Base-by-base conservation (phyloP, 106 monocot species). In the Acorus gramineus region DNA sequence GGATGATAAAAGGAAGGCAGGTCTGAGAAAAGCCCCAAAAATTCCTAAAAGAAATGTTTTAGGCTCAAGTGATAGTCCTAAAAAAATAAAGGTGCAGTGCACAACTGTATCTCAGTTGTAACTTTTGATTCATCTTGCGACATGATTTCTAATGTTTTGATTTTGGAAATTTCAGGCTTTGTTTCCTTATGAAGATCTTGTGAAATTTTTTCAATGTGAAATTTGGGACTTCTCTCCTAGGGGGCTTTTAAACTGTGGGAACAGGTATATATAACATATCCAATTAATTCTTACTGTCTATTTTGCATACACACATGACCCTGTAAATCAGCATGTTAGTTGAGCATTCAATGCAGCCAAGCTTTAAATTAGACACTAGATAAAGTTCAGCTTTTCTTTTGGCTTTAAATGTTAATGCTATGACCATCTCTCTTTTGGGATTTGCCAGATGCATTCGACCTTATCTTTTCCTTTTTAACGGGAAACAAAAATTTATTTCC, bases 241-340 rank as follows among this genome's bases (percentile, higher is more conserved):
- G 66, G 96, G 96, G 59, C 90, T 96, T 70, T 53, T 87, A 46
- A 96, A 96, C 69, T 96, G 90, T 81, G 96, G 96, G 56, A 91
- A 91, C 74, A 91, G 96, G 96, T 96, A 75, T 49, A 28, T 28
- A 63, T 58, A 2, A 44, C 56, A 11, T 55, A 63, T 7, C 12
- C 7, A 28, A 28, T 28, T 28, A 28, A 28, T 28, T 28, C 28
- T 28, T 28, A 28, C 28, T 28, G 28, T 1, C 28, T 28, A 28
- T 28, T 28, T 28, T 28, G 28, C 28, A 28, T 28, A 1, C 28
- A 28, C 28, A 28, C 28, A 28, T 28, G 28, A 28, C 28, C 28
- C 28, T 28, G 28, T 28, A 28, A 28, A 28, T 28, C 28, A 28
- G 28, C 28, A 1, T 28, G 28, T 28, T 28, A 63, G 10, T n/a